Base-by-base conservation (phyloP, 2,329 filamentous ascomycete species). In the Periconia sp. region DNA sequence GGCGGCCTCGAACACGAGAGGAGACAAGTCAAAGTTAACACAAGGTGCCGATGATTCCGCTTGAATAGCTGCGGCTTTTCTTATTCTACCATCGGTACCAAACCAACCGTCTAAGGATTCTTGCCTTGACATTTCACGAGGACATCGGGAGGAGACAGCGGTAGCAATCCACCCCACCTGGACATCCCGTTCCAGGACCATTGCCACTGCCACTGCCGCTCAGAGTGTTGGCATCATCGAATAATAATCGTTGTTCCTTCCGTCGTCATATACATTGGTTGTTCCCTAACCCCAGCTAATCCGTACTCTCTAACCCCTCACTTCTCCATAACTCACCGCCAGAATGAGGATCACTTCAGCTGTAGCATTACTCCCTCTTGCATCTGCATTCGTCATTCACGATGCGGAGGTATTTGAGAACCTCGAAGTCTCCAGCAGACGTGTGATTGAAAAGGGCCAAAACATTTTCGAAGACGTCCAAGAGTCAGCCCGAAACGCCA, bases 381-480 rank as follows among this genome's bases (percentile, higher is more conserved):
- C 76, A 57, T 72, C 79, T 49, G 81, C 81, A 23, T 77, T 84
- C 49, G 79, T 84, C 54, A 72, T 85, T 46, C 81, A 81, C 15
- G 75, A 82, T 45, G 75, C 81, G 57, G 64, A 79, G 50, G 71
- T 81, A 18, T 75, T 81, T 55, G 71, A 74, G 42, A 68, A 62
- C 47, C 55, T 71, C 33, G 64, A 70, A 33, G 67, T 64, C 47
- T 58, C 62, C 15, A 60, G 59, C 43, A 61, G 49, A 44, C 53
- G 57, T 11, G 20, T 66, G 17, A 47, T 61, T 27, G 60, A 64
- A 45, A 52, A 57, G n/a, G 59, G 63, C 37, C 62, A 63, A 33
- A 57, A 59, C 35, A 50, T 65, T 15, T 74, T 81, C 55, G 71
- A 74, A 41, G 66, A 61, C 47, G 53, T 71, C 19, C 62, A 70